Conservation (phyloP, 2,329 filamentous ascomycete genomes). For the Zelopaecilomyces penicillatus region DNA sequence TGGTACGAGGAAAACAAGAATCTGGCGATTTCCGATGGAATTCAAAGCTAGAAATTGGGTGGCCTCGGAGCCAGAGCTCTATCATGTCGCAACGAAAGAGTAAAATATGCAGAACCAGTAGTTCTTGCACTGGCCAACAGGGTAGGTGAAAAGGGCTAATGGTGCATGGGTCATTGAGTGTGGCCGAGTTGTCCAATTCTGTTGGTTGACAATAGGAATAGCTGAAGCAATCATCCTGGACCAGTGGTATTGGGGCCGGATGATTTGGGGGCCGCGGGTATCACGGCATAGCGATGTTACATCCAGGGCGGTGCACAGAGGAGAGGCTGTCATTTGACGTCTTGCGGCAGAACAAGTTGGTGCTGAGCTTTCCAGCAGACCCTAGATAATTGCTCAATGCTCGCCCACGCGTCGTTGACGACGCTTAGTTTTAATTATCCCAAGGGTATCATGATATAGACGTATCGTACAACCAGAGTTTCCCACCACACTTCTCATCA, state of each 20-base stretch:
- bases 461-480: background rate
- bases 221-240: background rate
- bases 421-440: constrained; percentile 1
- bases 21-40: background rate
- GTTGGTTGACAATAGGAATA: background rate
- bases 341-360: constrained; percentile 2
- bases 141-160: too few relatives aligned
- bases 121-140: too few relatives aligned
- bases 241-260: background rate
- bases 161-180: too few relatives aligned
- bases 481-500: background rate
- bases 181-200: too few relatives aligned
- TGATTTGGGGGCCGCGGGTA: constrained; percentile 17
- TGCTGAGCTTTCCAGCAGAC: background rate
- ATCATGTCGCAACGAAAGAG: too few relatives aligned
- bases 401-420: background rate
- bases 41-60: constrained; percentile 4
- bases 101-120: too few relatives aligned
- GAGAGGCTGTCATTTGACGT: constrained; percentile 12
- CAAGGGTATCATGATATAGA: constrained; percentile 8
- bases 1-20: constrained; percentile 24
- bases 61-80: too few relatives aligned
- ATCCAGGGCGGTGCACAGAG: constrained; percentile 8
- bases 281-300: constrained; percentile 12
- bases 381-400: background rate